phyloP scores from a whole-genome alignment of 1,284 basidiomycete species.

The Cutaneotrichosporon mucoides region DNA sequence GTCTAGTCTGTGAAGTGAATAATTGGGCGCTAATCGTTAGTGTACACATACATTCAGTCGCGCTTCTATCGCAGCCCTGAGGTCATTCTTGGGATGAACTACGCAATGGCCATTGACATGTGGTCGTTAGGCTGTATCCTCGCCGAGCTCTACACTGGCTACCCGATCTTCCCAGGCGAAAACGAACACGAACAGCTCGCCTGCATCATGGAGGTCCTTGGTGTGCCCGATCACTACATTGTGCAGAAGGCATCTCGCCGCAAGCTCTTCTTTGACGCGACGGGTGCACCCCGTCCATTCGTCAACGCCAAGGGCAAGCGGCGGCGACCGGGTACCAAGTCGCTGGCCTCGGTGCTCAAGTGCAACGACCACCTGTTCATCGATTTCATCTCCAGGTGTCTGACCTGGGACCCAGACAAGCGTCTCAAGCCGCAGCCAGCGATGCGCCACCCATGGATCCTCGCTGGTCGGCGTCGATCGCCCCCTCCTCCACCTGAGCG shows the following conservation, averaged over 20 bases:
- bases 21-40: slow-evolving; percentile 50
- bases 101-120: slow-evolving; percentile 92
- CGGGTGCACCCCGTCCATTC: slow-evolving; percentile 83
- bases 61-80: slow-evolving; percentile 99
- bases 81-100: slow-evolving; percentile 93
- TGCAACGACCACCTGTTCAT: slow-evolving; percentile 63
- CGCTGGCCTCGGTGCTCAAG: slow-evolving; percentile 79
- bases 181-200: slow-evolving; percentile 98
- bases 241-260: slow-evolving; percentile 90
- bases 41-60: slow-evolving; percentile 99
- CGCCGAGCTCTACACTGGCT: slow-evolving; percentile 97
- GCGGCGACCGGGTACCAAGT: slow-evolving; percentile 84
- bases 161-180: slow-evolving; percentile 98
- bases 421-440: slow-evolving; percentile 92
- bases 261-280: slow-evolving; percentile 95
- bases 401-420: slow-evolving; percentile 96
- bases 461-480: slow-evolving; percentile 56
- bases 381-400: slow-evolving; percentile 83
- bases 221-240: slow-evolving; percentile 89
- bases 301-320: slow-evolving; percentile 95
- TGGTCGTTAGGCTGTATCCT: slow-evolving; percentile 99
- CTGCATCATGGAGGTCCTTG: slow-evolving; percentile 99
- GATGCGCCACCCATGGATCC: slow-evolving; percentile 83
- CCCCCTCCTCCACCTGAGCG: slow-evolving; percentile 15
- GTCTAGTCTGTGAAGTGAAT: too few species aligned